These are phyloP conservation scores for Ceratocystis lukuohia DNA, from an alignment of 2,329 filamentous ascomycete genomes.

Conservation along the genomic window DNA sequence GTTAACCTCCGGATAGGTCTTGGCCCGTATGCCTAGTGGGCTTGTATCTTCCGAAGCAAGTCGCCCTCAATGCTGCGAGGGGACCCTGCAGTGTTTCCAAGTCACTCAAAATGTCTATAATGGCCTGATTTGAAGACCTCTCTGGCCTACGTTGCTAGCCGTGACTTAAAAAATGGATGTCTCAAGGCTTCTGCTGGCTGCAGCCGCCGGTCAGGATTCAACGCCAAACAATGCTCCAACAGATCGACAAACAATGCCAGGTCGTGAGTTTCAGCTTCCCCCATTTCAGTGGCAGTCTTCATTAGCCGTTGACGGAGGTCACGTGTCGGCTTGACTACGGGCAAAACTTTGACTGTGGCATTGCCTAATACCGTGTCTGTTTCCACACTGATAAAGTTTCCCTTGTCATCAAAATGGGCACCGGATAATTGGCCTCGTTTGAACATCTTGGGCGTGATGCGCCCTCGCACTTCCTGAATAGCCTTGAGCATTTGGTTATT, in stretches of 20 bases:
- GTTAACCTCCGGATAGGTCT: too few relatives aligned
- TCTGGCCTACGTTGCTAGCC: constrained; percentile 20
- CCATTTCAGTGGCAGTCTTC: constrained; percentile 60
- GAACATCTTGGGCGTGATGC: constrained; percentile 77
- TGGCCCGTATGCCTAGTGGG: too few relatives aligned
- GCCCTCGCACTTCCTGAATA: constrained; percentile 92
- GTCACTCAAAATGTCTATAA: constrained; percentile 10
- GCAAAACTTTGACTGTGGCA: constrained; percentile 53
- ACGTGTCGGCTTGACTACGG: constrained; percentile 60
- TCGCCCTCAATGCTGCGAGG: too few relatives aligned
- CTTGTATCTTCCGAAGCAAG: too few relatives aligned
- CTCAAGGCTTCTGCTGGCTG: constrained; percentile 74
- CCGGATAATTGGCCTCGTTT: constrained; percentile 64
- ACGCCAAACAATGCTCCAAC: constrained; percentile 70
- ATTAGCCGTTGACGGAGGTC: constrained; percentile 72
- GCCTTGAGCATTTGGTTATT: constrained; percentile 98
- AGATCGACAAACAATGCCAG: constrained; percentile 75
- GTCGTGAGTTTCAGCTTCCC: constrained; percentile 52
- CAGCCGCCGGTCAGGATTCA: constrained; percentile 87
- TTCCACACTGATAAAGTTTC: constrained; percentile 75
- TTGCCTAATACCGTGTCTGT: constrained; percentile 78
- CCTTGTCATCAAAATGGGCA: constrained; percentile 70
- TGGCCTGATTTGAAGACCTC: neutral
- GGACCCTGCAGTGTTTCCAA: too few relatives aligned
- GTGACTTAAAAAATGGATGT: constrained; percentile 67